phyloP scores from a whole-genome alignment of 306 rosid genomes.

The Casuarina equisetifolia region DNA sequence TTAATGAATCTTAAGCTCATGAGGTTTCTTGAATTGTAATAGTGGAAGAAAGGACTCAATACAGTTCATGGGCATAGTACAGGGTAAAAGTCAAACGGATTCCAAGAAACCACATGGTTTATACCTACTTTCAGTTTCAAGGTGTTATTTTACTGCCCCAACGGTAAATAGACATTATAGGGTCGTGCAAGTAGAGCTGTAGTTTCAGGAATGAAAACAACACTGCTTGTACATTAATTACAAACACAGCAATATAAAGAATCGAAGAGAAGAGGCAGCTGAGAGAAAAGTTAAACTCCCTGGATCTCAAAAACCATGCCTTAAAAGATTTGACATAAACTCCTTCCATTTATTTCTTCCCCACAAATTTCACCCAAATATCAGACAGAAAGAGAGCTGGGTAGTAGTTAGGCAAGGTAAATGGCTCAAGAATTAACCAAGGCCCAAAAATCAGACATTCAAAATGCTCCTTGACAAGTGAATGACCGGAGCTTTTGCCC shows the following conservation, averaged over 20 bases:
- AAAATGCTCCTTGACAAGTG: background rate
- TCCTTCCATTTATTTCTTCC: background rate
- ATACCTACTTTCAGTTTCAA: background rate
- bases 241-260: background rate
- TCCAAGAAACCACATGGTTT: background rate
- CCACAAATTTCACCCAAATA: background rate
- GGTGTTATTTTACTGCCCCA: background rate
- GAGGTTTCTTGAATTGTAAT: background rate
- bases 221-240: background rate
- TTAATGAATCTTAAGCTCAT: background rate
- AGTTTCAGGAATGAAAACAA: background rate
- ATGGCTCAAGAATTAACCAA: background rate
- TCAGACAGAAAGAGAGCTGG: background rate
- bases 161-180: background rate
- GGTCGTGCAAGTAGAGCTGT: background rate
- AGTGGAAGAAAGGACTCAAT: background rate
- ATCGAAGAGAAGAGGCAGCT: background rate
- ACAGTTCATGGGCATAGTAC: background rate
- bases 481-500: background rate
- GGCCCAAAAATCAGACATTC: background rate
- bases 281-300: background rate
- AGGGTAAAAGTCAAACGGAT: background rate
- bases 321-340: background rate
- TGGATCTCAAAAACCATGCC: background rate
- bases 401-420: background rate